These are phyloP conservation scores for Oidiodendron maius DNA, from an alignment of 495 filamentous ascomycete genomes.

Conservation along the genomic window DNA sequence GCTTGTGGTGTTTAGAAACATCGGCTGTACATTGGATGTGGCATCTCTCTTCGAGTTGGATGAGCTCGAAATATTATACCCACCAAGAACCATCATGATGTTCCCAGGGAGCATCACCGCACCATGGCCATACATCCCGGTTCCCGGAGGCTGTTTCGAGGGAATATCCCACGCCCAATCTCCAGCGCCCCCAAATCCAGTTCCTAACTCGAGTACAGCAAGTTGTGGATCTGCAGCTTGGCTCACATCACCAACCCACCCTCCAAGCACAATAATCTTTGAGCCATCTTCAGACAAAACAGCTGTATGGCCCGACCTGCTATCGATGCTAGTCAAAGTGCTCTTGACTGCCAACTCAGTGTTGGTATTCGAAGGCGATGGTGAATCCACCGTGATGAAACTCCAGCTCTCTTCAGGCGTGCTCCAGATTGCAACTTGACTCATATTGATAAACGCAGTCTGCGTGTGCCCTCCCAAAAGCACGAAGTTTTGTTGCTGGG, in stretches of 20 bases:
- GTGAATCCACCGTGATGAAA: slow-evolving; percentile 59
- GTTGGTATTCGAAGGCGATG: slow-evolving; percentile 23
- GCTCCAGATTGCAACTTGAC: slow-evolving; percentile 78
- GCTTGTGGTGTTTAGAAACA: slow-evolving; percentile 77
- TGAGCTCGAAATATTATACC: slow-evolving; percentile 58
- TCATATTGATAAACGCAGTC: slow-evolving; percentile 87
- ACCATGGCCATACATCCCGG: slow-evolving; percentile 79
- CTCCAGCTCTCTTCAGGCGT: slow-evolving; percentile 82
- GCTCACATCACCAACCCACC: slow-evolving; percentile 79
- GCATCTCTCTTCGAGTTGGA: slow-evolving; percentile 32
- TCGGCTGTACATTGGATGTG: slow-evolving; percentile 33
- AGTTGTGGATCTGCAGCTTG: slow-evolving; percentile 76
- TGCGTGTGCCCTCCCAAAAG: slow-evolving; percentile 83
- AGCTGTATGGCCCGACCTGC: slow-evolving; percentile 81
- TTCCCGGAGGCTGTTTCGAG: slow-evolving; percentile 30
- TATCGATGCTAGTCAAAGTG: slow-evolving; percentile 65
- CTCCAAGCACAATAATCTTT: slow-evolving; percentile 71
- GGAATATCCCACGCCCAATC: slow-evolving; percentile 75
- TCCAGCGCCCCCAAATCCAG: slow-evolving; percentile 58
- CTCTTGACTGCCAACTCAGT: slow-evolving; percentile 21
- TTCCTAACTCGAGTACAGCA: slow-evolving; percentile 64
- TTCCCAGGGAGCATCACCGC: slow-evolving; percentile 77
- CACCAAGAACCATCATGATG: slow-evolving; percentile 85
- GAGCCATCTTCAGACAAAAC: slow-evolving; percentile 71
- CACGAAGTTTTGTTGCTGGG: slow-evolving; percentile 68